A percentile compares a stretch with the other conserved stretches of the same genome.
Evolutionary conservation across 2,329 filamentous ascomycete species (phyloP).

Genomic region (Aspergillus sp.): DNA sequence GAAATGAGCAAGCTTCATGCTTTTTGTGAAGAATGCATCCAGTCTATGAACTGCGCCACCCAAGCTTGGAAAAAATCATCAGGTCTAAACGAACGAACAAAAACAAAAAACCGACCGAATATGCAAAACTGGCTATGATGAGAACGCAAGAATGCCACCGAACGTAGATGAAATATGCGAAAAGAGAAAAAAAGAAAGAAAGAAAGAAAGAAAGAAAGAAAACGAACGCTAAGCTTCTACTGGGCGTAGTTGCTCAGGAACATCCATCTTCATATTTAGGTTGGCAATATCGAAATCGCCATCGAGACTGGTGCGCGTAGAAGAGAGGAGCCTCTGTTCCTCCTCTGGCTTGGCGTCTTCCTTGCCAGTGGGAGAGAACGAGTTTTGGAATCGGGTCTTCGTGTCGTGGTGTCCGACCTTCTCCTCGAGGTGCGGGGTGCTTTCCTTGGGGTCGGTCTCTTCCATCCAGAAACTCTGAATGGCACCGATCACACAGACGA

Average conservation of each 20-base stretch:
- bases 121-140: not conserved
- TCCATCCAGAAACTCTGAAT: conserved; percentile 69
- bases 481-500: conserved; percentile 68
- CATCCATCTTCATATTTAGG: conserved; percentile 14
- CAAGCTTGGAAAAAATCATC: conserved; percentile 14
- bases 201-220: too few species aligned
- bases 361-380: conserved; percentile 12
- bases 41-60: conserved; percentile 31
- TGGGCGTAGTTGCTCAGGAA: not conserved
- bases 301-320: conserved; percentile 28
- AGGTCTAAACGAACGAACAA: conserved; percentile 15
- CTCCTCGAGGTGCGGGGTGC: conserved; percentile 31
- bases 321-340: conserved; percentile 30
- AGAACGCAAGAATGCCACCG: conserved; percentile 1
- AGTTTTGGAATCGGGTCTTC: conserved; percentile 16
- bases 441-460: conserved; percentile 47
- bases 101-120: conserved; percentile 7
- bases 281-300: conserved; percentile 23
- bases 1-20: conserved; percentile 17
- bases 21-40: conserved; percentile 29
- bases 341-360: conserved; percentile 24
- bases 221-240: not conserved
- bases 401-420: conserved; percentile 24
- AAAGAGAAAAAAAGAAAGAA: conserved; percentile 13
- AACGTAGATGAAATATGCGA: conserved; percentile 6